Evolutionary conservation across 768 basidiomycete species (phyloP), one percentile per base, ranked within the genome.

Genomic region (Polyporus arcularius): DNA sequence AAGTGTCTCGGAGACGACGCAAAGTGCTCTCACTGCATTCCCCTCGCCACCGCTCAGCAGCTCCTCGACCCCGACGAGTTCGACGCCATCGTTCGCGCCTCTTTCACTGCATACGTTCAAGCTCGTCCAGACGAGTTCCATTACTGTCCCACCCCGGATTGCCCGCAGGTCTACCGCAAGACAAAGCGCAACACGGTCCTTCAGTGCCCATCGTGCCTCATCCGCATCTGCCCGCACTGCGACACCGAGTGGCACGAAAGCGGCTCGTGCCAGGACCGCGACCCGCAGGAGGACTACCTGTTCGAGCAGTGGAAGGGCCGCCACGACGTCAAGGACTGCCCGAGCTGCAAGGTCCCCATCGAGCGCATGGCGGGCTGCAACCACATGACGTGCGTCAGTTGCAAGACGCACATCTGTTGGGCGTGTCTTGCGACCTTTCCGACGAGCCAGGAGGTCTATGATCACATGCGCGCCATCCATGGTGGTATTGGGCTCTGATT

Each of bases 361-460:
- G 89, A 93, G 72, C 84, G 87, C 42, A 76, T 75, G 31, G 87
- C 85, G 62, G 91, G 91, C 0, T 94, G 91, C 72, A 89, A 94
- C 73, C 91, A 94, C 71, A 85, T 94, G 80, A 86, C 83, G n/a
- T 94, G 91, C 72, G 78, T 78, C 0, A 79, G 81, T 35, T 94
- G 91, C 70, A 80, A 83, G 65, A 85, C 88, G 0, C 91, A 94
- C 69, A 87, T 86, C 1, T 94, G 91, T 60, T 93, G 91, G 92
- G 84, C 84, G 26, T 94, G 91, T 70, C 66, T 89, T 70, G 73
- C 80, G 72, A 90, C 87, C 43, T 93, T 92, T 73, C 80, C 82
- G 0, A 76, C 78, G 39, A 86, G 88, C 2, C 75, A 85, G 14
- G 87, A 85, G 10, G 88, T 92, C n/a, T 93, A 93, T 65, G 81